Base-by-base conservation (phyloP, 352 stramenopile genomes). In the Phytophthora citricola region DNA sequence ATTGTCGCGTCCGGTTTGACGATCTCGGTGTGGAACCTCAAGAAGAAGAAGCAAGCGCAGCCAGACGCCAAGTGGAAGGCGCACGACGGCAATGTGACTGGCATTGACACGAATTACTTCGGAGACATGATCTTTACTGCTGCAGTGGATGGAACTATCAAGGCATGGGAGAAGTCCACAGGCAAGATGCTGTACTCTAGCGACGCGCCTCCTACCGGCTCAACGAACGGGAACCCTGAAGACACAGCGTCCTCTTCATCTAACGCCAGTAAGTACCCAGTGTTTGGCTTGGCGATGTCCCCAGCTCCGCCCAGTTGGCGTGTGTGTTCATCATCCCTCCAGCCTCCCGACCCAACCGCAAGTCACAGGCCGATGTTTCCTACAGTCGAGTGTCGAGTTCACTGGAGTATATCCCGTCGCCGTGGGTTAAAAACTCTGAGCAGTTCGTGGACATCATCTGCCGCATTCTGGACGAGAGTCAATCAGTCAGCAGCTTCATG, bases 301-400 rank as follows among this genome's bases (percentile, higher is more conserved):
- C 87, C 3, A 92, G 81, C 47, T 90, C 82, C 31, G 81, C 79
- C 0, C 85, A 93, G 57, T 45, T 95, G 29, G 82, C 80, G 17
- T 81, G 73, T 54, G 53, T 92, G 12, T 86, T 89, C 56, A 81
- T 95, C 50, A 82, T 92, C 31, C 87, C 87, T 31, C 87, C 87
- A 52, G 85, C 87, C 0, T 87, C 87, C n/a, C 75, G 86, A 38
- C 87, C 87, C 14, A 93, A 91, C 44, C 83, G 87, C 56, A 91
- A 89, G 51, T 92, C 85, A 9, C 87, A 95, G 39, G 87, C 87
- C 1, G 87, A 95, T 53, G 83, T 93, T n/a, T 92, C 87, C 24
- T 95, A 93, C 69, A 91, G 76, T 36, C 83, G 87, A 49, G 82
- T 95, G 2, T 92, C 83, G 5, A 81, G 78, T 44, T 76, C 79